These are phyloP conservation scores for Eremothecium cymbalariae DNA, from an alignment of 1,139 yeast genomes.

Conservation along the genomic window DNA sequence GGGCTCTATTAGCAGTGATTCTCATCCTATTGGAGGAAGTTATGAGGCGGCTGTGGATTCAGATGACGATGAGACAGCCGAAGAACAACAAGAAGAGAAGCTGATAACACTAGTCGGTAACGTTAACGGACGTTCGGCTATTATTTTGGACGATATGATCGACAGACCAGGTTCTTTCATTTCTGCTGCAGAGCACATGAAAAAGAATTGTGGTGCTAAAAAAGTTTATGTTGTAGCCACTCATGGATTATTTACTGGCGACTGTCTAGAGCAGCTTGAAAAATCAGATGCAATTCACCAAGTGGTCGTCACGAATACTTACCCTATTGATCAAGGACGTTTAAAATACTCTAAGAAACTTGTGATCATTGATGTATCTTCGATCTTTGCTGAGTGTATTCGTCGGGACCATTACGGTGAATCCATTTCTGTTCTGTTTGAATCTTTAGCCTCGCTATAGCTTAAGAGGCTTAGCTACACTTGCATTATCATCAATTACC, in stretches of 20 bases:
- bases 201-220: conserved; percentile 91
- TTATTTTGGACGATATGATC: conserved; percentile 92
- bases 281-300: conserved; percentile 73
- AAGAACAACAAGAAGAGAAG: conserved; percentile 63
- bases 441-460: conserved; percentile 62
- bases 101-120: conserved; percentile 94
- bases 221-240: conserved; percentile 88
- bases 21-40: conserved; percentile 70
- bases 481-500: no score
- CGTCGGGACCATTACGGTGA: conserved; percentile 98
- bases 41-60: conserved; percentile 67
- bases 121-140: conserved; percentile 83
- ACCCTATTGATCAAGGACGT: conserved; percentile 66
- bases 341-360: conserved; percentile 54
- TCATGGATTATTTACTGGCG: conserved; percentile 87
- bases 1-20: conserved; percentile 26
- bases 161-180: conserved; percentile 90
- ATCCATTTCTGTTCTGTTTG: conserved; percentile 84
- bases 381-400: conserved; percentile 95
- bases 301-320: conserved; percentile 91
- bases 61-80: conserved; percentile 75
- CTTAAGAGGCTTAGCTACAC: no score
- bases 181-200: conserved; percentile 95
- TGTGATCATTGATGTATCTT: conserved; percentile 84
- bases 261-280: conserved; percentile 72